Percentiles rank a stretch among this genome's conserved stretches.
These are phyloP conservation scores for Rasamsonia emersonii DNA, from an alignment of 2,329 filamentous ascomycete species.

Conservation along the genomic window DNA sequence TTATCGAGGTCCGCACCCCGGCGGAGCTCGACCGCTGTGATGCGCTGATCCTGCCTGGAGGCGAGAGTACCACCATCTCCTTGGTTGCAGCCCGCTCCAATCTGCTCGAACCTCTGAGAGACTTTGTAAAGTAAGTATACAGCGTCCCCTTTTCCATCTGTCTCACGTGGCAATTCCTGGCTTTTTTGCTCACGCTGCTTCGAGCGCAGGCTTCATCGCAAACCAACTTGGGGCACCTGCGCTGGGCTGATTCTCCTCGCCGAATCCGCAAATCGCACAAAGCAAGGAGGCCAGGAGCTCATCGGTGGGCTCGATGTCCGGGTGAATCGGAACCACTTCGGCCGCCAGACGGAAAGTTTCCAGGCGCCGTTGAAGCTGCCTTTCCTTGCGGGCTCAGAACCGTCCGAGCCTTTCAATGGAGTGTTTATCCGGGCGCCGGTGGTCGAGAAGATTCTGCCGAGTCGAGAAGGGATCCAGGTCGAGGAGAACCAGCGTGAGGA, in stretches of 20 bases:
- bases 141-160: neutral
- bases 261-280: slow-evolving; percentile 78
- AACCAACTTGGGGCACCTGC: slow-evolving; percentile 92
- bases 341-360: slow-evolving; percentile 87
- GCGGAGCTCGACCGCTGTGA: slow-evolving; percentile 64
- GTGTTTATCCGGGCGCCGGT: slow-evolving; percentile 94
- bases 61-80: slow-evolving; percentile 90
- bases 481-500: slow-evolving; percentile 40
- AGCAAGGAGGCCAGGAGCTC: slow-evolving; percentile 83
- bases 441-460: slow-evolving; percentile 68
- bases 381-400: slow-evolving; percentile 46
- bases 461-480: slow-evolving; percentile 42
- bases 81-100: slow-evolving; percentile 75
- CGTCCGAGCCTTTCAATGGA: slow-evolving; percentile 55
- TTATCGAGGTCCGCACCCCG: slow-evolving; percentile 72
- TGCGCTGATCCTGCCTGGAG: slow-evolving; percentile 82
- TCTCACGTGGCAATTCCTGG: slow-evolving; percentile 6
- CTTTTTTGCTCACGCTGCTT: slow-evolving; percentile 12
- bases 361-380: slow-evolving; percentile 64
- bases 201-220: slow-evolving; percentile 54
- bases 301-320: slow-evolving; percentile 86
- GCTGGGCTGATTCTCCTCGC: slow-evolving; percentile 87
- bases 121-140: slow-evolving; percentile 77
- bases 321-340: slow-evolving; percentile 92
- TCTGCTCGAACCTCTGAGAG: slow-evolving; percentile 71